Evolutionary conservation across 352 stramenopile species (phyloP), one percentile per base, ranked within the genome.

Genomic region (Globisporangium camurandrum): DNA sequence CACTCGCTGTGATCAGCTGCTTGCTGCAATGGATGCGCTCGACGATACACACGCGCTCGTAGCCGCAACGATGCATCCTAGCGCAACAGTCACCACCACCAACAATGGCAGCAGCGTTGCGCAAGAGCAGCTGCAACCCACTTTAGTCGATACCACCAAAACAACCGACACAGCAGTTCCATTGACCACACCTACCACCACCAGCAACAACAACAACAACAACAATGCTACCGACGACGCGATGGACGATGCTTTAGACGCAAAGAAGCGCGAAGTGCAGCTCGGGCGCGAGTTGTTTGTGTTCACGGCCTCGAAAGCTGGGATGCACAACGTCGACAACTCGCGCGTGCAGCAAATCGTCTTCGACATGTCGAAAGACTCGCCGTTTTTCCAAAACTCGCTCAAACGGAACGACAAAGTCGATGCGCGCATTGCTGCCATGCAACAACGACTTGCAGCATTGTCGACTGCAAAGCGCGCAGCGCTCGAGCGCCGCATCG

Each of bases 301-400:
- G 42, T 93, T 93, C 57, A 87, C 85, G 26, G 78, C 67, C 8
- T 64, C 79, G 33, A 95, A 96, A 51, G 88, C 88, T 17, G 88
- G 88, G 5, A 97, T 97, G 86, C 71, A 79, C 24, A 66, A 75
- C 31, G 76, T 95, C 37, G 73, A 98, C 74, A 91, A 92, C 37
- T 66, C 76, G 26, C 80, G 84, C 52, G 91, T 98, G 41, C 86
- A 97, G 67, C 70, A 90, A 50, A 89, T 98, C 20, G 89, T 98
- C 55, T 80, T 97, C 50, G 76, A 96, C 46, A 92, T 97, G 68
- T 97, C 86, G 37, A 97, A 96, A 59, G 84, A 97, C 71, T 97
- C 88, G 22, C 59, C 64, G 2, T 98, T 87, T 59, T 97, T 97
- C 59, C 83, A 94, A 56, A 92, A 97, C 57, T 93, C 94, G 51